phyloP scores from a whole-genome alignment of 148 eudicot species.

The Fallopia convolvulus region DNA sequence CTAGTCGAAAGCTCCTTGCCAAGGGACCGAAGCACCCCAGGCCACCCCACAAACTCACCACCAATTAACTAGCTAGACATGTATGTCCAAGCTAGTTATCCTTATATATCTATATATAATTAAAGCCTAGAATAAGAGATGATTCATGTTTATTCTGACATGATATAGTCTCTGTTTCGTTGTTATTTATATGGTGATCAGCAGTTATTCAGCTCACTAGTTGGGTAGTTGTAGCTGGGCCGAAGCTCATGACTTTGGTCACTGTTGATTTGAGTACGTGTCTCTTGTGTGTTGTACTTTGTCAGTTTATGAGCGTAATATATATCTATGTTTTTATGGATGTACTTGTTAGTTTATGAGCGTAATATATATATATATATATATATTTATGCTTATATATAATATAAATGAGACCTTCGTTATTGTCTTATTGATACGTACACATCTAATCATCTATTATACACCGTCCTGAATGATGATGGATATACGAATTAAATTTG shows the following conservation, averaged over 20 bases:
- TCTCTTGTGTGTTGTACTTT: neutral
- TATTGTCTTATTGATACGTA: no score
- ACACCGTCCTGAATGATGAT: no score
- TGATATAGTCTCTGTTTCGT: neutral
- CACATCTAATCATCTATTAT: no score
- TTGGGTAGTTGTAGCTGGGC: neutral
- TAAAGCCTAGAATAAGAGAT: neutral
- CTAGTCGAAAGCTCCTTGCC: slow-evolving; percentile 23
- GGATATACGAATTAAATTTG: no score
- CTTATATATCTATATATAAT: neutral
- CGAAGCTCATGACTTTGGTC: neutral
- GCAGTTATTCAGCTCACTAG: neutral
- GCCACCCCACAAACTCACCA: slow-evolving; percentile 1
- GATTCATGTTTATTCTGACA: neutral
- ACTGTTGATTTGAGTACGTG: neutral
- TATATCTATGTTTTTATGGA: neutral
- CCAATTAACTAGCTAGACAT: neutral
- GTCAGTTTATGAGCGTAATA: neutral
- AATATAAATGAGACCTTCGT: neutral
- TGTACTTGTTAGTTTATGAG: no score
- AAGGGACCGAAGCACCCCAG: slow-evolving; percentile 11
- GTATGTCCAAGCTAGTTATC: neutral
- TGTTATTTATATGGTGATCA: neutral
- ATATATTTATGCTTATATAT: no score
- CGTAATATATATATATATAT: no score